Evolutionary conservation across 257 asterid genomes (phyloP).

Genomic region (Agastache rugosa): DNA sequence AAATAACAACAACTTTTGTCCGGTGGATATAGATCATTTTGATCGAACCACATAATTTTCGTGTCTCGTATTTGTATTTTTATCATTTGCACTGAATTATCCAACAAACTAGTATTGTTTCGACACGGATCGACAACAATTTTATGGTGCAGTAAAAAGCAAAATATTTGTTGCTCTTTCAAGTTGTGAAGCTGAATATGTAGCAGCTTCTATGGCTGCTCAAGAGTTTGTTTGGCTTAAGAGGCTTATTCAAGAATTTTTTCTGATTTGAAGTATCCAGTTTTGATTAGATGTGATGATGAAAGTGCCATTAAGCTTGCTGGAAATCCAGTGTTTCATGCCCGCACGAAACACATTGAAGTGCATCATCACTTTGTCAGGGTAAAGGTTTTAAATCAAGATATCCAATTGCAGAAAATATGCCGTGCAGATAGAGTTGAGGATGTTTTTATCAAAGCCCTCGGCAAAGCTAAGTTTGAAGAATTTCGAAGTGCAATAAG

Average conservation of each 20-base stretch:
- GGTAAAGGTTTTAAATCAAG: slow-evolving; percentile 31
- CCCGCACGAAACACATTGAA: slow-evolving; percentile 34
- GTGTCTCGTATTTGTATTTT: no score
- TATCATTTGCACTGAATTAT: no score
- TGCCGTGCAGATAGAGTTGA: not conserved
- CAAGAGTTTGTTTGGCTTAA: not conserved
- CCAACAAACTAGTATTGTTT: not conserved
- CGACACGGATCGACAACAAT: not conserved
- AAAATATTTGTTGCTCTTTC: not conserved
- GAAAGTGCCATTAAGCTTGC: slow-evolving; percentile 36
- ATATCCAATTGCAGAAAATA: slow-evolving; percentile 27
- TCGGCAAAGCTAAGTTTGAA: no score
- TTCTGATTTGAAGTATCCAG: not conserved
- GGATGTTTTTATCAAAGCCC: no score
- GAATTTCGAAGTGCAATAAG: no score
- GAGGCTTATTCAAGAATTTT: slow-evolving; percentile 18
- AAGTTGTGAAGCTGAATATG: not conserved
- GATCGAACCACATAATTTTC: no score
- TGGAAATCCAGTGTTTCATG: slow-evolving; percentile 37
- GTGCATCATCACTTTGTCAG: slow-evolving; percentile 23
- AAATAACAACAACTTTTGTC: no score
- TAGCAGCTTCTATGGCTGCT: not conserved
- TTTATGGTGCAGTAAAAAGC: not conserved
- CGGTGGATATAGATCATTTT: no score
- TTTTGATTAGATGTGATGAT: not conserved